phyloP scores from a whole-genome alignment of 305 asterid species.

The Solanum chacoense region DNA sequence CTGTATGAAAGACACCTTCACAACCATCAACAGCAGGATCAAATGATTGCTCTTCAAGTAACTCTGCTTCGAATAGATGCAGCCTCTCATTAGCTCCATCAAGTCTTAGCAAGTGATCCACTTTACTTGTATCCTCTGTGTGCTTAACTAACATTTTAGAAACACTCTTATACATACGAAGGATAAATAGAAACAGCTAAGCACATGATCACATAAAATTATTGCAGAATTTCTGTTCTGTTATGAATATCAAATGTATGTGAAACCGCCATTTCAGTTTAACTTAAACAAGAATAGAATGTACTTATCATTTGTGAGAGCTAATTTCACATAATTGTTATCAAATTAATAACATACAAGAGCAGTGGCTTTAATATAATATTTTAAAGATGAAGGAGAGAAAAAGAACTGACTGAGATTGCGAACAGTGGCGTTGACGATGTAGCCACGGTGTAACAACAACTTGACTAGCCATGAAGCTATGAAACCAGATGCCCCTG shows the following conservation, averaged over 20 bases:
- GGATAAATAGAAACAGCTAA: neutral
- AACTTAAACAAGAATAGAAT: neutral
- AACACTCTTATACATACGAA: neutral
- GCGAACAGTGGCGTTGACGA: neutral
- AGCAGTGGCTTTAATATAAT: neutral
- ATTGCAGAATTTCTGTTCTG: neutral
- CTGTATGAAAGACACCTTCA: slow-evolving; percentile 38
- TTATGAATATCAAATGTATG: neutral
- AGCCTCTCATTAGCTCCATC: slow-evolving; percentile 40
- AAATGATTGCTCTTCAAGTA: slow-evolving; percentile 25
- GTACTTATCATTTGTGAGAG: neutral
- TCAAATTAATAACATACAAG: neutral
- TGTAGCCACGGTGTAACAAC: neutral
- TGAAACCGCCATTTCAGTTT: neutral
- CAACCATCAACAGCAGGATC: slow-evolving; percentile 29
- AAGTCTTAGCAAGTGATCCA: slow-evolving; percentile 18
- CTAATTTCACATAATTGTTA: neutral
- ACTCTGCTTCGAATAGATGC: slow-evolving; percentile 22
- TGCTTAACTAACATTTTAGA: neutral
- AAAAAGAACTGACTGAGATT: neutral
- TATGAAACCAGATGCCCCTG: slow-evolving; percentile 30
- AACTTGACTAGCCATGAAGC: slow-evolving; percentile 8
- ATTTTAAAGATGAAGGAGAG: neutral
- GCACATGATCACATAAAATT: neutral
- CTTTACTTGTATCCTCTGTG: slow-evolving; percentile 26